Conservation (phyloP, 78 protist species). For the Dictyostelium purpureum region DNA sequence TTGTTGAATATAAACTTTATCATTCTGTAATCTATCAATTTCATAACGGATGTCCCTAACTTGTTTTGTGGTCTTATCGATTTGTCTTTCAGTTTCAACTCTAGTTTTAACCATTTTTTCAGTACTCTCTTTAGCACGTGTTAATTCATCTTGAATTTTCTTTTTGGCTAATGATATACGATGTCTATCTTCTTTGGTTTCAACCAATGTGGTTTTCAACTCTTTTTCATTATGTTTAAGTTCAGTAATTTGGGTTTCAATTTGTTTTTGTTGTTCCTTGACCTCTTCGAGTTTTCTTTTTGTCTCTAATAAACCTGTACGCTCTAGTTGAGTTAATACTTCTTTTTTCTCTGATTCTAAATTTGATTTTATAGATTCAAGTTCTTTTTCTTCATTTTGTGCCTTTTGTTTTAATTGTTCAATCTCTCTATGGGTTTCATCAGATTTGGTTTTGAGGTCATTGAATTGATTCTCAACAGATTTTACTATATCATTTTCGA, state of each 20-base stretch:
- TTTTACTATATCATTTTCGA: background rate
- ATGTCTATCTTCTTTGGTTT: constrained; percentile 36
- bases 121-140: constrained; percentile 46
- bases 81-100: constrained; percentile 38
- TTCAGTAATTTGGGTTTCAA: background rate
- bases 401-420: background rate
- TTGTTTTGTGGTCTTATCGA: constrained; percentile 55
- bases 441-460: background rate
- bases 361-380: background rate
- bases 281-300: constrained; percentile 35
- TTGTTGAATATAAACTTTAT: constrained; percentile 28
- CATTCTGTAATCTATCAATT: constrained; percentile 49
- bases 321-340: background rate
- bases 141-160: constrained; percentile 58
- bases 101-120: constrained; percentile 38
- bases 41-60: constrained; percentile 36
- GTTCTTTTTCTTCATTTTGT: background rate
- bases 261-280: background rate
- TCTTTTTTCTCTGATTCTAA: constrained; percentile 20
- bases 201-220: background rate
- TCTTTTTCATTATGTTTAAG: constrained; percentile 42
- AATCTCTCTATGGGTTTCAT: background rate
- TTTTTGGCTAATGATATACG: constrained; percentile 48
- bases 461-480: background rate
- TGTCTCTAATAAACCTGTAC: constrained; percentile 11